phyloP scores from a whole-genome alignment of 176 grass and related monocot genomes.

The Hordeum marinum region DNA sequence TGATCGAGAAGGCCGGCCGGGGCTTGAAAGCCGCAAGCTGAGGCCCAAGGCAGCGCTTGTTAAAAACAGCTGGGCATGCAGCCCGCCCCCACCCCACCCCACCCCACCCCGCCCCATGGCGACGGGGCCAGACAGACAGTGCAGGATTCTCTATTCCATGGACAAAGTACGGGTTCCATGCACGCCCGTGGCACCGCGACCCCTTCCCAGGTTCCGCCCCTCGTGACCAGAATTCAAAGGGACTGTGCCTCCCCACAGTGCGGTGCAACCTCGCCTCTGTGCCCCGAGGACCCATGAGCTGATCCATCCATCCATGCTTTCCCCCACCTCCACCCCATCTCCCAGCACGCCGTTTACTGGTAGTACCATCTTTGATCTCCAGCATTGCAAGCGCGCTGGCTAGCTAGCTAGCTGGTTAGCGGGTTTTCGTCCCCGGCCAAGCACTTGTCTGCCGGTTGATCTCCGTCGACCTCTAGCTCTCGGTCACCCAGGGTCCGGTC shows the following conservation, averaged over 20 bases:
- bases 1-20: not conserved
- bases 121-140: slow-evolving; percentile 26
- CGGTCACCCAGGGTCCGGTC: slow-evolving; percentile 9
- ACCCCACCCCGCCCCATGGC: slow-evolving; percentile 6
- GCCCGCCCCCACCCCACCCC: too few relatives aligned
- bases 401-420: not conserved
- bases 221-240: slow-evolving; percentile 67
- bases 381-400: not conserved
- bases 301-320: slow-evolving; percentile 16
- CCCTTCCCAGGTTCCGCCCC: not conserved
- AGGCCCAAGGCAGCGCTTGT: slow-evolving; percentile 13
- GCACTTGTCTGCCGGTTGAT: not conserved
- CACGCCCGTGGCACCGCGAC: slow-evolving; percentile 52
- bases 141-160: slow-evolving; percentile 30
- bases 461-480: not conserved
- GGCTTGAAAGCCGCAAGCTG: slow-evolving; percentile 32
- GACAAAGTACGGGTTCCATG: slow-evolving; percentile 58
- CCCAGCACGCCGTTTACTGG: too few relatives aligned
- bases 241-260: slow-evolving; percentile 46
- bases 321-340: not conserved
- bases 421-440: not conserved
- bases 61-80: slow-evolving; percentile 25
- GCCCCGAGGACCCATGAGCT: slow-evolving; percentile 30
- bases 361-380: slow-evolving; percentile 11
- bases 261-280: slow-evolving; percentile 38